These are phyloP conservation scores for Phialocephala subalpina DNA, from an alignment of 2,329 filamentous ascomycete genomes.

Conservation along the genomic window DNA sequence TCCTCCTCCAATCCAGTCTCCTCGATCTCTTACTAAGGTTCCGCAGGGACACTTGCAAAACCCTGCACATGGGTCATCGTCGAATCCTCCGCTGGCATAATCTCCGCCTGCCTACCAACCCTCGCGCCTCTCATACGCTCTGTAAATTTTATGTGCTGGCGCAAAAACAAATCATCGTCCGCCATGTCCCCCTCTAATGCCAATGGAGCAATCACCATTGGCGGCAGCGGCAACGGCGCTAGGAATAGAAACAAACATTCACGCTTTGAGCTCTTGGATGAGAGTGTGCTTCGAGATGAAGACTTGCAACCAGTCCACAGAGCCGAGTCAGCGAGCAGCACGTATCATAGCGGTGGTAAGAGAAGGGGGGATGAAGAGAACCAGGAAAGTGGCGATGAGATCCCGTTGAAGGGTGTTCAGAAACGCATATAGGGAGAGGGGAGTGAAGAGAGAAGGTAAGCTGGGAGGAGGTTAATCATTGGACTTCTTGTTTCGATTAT, in stretches of 20 bases:
- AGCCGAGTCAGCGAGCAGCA: neutral
- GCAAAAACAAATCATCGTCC: slow-evolving; percentile 3
- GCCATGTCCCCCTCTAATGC: neutral
- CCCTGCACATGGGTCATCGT: slow-evolving; percentile 21
- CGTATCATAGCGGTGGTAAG: neutral
- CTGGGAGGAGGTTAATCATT: too few relatives aligned
- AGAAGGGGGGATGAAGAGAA: too few relatives aligned
- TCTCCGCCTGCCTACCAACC: slow-evolving; percentile 2
- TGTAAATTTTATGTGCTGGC: neutral
- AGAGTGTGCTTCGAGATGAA: slow-evolving; percentile 2
- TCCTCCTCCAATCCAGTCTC: neutral
- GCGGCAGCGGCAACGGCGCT: too few relatives aligned
- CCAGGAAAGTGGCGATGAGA: too few relatives aligned
- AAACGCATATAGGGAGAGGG: too few relatives aligned
- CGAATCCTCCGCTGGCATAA: slow-evolving; percentile 15
- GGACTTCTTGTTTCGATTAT: too few relatives aligned
- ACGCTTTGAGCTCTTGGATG: neutral
- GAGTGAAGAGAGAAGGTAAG: too few relatives aligned
- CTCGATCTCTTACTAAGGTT: slow-evolving; percentile 3
- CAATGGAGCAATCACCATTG: too few relatives aligned
- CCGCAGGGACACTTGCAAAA: slow-evolving; percentile 18
- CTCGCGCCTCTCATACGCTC: neutral
- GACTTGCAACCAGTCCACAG: neutral
- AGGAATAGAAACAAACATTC: neutral
- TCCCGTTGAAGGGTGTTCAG: too few relatives aligned